Base-by-base conservation (phyloP, 2,329 filamentous ascomycete genomes). In the Bipolaris victoriae region DNA sequence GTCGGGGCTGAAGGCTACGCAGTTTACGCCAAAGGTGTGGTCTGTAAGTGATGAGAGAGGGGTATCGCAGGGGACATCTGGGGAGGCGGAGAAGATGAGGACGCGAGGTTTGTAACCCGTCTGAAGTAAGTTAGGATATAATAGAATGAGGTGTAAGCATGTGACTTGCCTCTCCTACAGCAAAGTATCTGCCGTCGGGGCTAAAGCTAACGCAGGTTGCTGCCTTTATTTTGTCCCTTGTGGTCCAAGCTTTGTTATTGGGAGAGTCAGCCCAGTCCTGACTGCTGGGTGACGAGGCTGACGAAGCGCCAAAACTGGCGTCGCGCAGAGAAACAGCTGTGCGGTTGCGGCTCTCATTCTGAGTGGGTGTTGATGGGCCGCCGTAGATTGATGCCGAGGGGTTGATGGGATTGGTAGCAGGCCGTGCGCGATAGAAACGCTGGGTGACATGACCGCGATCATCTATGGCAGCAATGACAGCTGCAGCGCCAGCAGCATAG, bases 61-160 rank as follows among this genome's bases (percentile, higher is more conserved):
- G 1, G 84, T 84, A 69, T 98, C 93, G 2, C 88, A 89, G 1
- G 91, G 90, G 35, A 84, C 84, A 69, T 96, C 92, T 67, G 90
- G 78, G 3, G 81, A 86, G 5, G 95, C 87, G 31, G 87, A 92
- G 77, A 97, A 99, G 52, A 99, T 88, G 55, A 98, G 82, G 20
- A 99, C 92, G 51, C 95, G 86, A 5, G 95, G 95, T 51, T 89
- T 90, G 76, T 98, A 97, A 20, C 95, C 95, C 3, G 93, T 96
- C 84, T 88, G 45, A 49, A 20, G 22, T 11, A 24, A 35, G 68
- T 78, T 61, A 81, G 76, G 60, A 53, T 33, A 22, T 43, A 43
- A 46, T 20, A 36, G 29, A 35, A 40, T 22, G 5, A 36, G 11
- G 1, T 31, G 16, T 6, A 7, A 9, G 16, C 11, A 16, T 3